Base-by-base conservation (phyloP, 495 filamentous ascomycete species). In the Lophiostoma macrostomum region DNA sequence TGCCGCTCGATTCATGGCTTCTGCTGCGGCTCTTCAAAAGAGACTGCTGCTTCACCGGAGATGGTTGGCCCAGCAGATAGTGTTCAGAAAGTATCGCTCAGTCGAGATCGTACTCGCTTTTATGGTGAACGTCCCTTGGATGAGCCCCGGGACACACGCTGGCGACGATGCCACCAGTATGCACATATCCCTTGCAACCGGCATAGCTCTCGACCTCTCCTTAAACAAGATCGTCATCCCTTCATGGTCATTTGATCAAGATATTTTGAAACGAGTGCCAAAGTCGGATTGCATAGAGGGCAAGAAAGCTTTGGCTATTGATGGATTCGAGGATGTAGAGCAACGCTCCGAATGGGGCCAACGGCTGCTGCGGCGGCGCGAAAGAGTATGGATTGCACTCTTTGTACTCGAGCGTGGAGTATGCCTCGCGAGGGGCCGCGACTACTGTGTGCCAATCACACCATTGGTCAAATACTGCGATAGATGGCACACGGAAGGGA, bases 111-210 rank as follows among this genome's bases (percentile, higher is more conserved):
- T 88, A 4, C 64, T 88, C 12, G 85, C 81, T 1, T 88, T 86
- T 54, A 85, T 87, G 81, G 77, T 84, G n/a, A 86, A 87, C 57
- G 76, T 88, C 20, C 84, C 85, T 10, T 88, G 85, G 85, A 86
- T 88, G 77, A 74, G 79, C 11, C 82, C 84, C 0, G 83, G 84
- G 4, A 75, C 78, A 39, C 77, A 81, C 58, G 76, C 82, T 58
- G 79, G 80, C 12, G 84, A 87, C 58, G 85, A 88, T 63, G 83
- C 86, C 56, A 86, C 84, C 0, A 86, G 83, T 41, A 79, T 78
- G 22, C 86, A 86, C 49, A 80, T 87, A 46, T 79, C 81, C 5
- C 81, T 82, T 73, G 85, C 85, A 10, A 66, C 84, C 13, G 81
- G 79, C 10, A 80, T 87, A 65, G 83, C 85, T 4, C 53, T 87